Percentiles rank a stretch among this genome's conserved stretches.
Conservation (phyloP, 2,329 filamentous ascomycete genomes). For the Nigrospora osmanthi region DNA sequence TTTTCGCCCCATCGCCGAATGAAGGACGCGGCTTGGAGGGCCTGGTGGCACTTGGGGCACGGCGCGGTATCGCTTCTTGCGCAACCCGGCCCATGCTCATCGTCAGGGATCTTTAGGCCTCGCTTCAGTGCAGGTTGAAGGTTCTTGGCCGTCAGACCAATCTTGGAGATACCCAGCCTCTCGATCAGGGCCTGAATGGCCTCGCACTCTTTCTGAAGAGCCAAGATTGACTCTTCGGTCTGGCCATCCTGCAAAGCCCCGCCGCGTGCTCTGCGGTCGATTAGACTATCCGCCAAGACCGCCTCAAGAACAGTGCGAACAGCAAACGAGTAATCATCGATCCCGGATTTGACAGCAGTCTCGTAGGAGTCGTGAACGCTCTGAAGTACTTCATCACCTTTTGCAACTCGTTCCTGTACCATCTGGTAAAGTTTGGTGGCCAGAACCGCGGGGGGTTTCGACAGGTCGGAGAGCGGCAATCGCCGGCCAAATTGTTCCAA, state of each 20-base stretch:
- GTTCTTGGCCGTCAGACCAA: not conserved
- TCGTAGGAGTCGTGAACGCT: slow-evolving; percentile 18
- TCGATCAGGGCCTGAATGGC: slow-evolving; percentile 7
- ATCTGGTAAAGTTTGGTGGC: slow-evolving; percentile 14
- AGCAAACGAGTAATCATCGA: slow-evolving; percentile 15
- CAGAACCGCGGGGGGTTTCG: slow-evolving; percentile 4
- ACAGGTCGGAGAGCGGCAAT: slow-evolving; percentile 3
- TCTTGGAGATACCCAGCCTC: not conserved
- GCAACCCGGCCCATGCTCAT: not conserved
- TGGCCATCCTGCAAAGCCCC: slow-evolving; percentile 16
- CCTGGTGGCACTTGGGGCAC: not conserved
- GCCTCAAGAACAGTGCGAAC: slow-evolving; percentile 15
- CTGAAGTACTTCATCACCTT: slow-evolving; percentile 14
- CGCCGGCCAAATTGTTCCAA: slow-evolving; percentile 10
- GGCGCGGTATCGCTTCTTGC: not conserved
- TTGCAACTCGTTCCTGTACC: slow-evolving; percentile 14
- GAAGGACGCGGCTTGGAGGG: slow-evolving; percentile 1
- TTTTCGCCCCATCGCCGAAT: slow-evolving; percentile 3
- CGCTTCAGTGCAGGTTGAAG: slow-evolving; percentile 1
- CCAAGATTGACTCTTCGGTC: slow-evolving; percentile 18
- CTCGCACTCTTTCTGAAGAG: slow-evolving; percentile 13
- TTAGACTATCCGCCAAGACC: slow-evolving; percentile 15
- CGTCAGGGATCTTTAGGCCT: not conserved
- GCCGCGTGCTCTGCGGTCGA: slow-evolving; percentile 6
- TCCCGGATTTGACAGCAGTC: slow-evolving; percentile 10